Base-by-base conservation (phyloP, 2,329 filamentous ascomycete species). In the Curvularia sp. region DNA sequence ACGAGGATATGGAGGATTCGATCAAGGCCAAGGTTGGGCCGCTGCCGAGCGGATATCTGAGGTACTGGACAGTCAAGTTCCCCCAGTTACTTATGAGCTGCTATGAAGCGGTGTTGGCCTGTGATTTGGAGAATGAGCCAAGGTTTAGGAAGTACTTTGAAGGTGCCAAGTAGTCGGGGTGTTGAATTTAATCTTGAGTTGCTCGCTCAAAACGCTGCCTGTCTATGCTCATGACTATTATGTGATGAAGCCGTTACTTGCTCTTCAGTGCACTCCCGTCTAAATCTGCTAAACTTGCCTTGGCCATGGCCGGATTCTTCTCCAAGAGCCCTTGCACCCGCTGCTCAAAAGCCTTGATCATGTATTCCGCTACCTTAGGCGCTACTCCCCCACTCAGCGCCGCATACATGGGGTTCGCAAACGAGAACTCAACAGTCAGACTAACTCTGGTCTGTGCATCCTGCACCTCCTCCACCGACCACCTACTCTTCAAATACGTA, bases 321-420 rank as follows among this genome's bases (percentile, higher is more conserved):
- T 53, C 63, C 63, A 81, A 54, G 47, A 92, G 74, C 69, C 85
- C 80, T 72, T 81, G 81, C 5, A 95, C 93, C 71, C 91, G 84
- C 77, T 86, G 86, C 80, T 97, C 93, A 80, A 99, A 99, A 1
- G 95, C 94, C 76, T 91, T 88, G 65, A 98, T 90, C 93, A 99
- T 97, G 64, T 90, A 83, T 3, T 87, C 88, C 1, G 92, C 94
- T 63, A 97, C 87, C 78, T 91, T 92, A 30, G 92, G 89, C 64
- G 92, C 92, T 23, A 95, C 88, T 32, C 91, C 89, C 36, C 87
- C 84, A 74, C 93, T 95, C 73, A 97, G 82, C 19, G 90, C 87
- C 41, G 88, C 89, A 79, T 97, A 96, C 55, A 97, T 76, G n/a
- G 93, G 92, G 78, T 93, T 98, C 67, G 87, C 84, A 75, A 99